These are phyloP conservation scores for Prunus mira DNA, from an alignment of 306 rosid species.

Conservation along the genomic window DNA sequence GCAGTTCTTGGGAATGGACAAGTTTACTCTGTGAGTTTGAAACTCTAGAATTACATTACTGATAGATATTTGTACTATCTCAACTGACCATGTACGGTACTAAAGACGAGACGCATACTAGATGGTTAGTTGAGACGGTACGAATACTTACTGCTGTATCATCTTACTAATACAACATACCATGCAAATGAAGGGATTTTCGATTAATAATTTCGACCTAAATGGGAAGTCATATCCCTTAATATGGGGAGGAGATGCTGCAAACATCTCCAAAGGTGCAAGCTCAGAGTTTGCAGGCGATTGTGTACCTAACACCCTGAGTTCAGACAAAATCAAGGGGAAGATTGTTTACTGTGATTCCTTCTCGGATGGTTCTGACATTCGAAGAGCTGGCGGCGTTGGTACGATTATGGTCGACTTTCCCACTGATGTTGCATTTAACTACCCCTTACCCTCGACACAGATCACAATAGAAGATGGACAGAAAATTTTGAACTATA, in stretches of 20 bases:
- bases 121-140: not conserved
- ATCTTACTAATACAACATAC: not conserved
- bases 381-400: not conserved
- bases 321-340: constrained; percentile 12
- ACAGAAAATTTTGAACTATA: constrained; percentile 14
- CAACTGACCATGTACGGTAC: not conserved
- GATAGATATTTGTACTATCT: not conserved
- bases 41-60: not conserved
- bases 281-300: not conserved
- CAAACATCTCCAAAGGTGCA: not conserved
- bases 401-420: constrained; percentile 12
- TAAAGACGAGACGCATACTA: not conserved
- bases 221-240: not conserved
- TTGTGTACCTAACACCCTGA: constrained; percentile 1
- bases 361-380: constrained; percentile 1
- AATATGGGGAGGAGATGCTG: not conserved
- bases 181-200: not conserved
- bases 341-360: constrained; percentile 23
- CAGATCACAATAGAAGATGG: constrained; percentile 11
- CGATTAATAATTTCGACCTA: not conserved
- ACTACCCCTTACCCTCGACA: constrained; percentile 8
- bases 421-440: not conserved
- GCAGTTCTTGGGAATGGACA: constrained; percentile 6
- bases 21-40: not conserved
- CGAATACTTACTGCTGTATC: not conserved